Percentiles rank a stretch among this genome's conserved stretches.
These are phyloP conservation scores for Mycena citricolor DNA, from an alignment of 1,284 basidiomycete species.

Conservation along the genomic window DNA sequence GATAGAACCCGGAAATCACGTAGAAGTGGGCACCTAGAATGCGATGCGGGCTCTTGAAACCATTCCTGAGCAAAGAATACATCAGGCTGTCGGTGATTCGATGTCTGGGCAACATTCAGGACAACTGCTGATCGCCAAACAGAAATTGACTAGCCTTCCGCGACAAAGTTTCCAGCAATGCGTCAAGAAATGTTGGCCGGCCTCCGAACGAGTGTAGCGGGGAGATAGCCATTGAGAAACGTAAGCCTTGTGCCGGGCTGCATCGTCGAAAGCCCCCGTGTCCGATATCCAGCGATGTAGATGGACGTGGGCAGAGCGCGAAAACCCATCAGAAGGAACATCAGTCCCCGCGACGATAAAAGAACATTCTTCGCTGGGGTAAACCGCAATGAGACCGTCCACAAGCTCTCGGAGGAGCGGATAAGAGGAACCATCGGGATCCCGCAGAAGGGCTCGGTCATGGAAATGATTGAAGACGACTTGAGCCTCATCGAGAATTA, in stretches of 20 bases:
- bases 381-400: neutral
- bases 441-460: neutral
- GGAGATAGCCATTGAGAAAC: slow-evolving; percentile 5
- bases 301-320: neutral
- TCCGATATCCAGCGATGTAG: slow-evolving; percentile 9
- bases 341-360: neutral
- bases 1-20: too few species aligned
- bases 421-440: neutral
- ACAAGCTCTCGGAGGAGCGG: slow-evolving; percentile 6
- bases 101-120: neutral
- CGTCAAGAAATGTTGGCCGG: slow-evolving; percentile 3
- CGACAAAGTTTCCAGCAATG: slow-evolving; percentile 5
- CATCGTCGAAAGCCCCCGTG: slow-evolving; percentile 7
- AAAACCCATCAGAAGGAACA: neutral
- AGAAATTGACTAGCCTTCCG: neutral
- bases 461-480: neutral
- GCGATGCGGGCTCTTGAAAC: slow-evolving; percentile 10
- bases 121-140: neutral
- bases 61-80: slow-evolving; percentile 1
- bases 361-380: neutral
- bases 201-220: neutral
- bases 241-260: neutral
- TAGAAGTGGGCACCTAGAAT: too few species aligned
- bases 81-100: slow-evolving; percentile 6
- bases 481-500: slow-evolving; percentile 6